Evolutionary conservation across 176 grass and related monocot species (phyloP), one percentile per base, ranked within the genome.

Genomic region (Paspalum vaginatum): DNA sequence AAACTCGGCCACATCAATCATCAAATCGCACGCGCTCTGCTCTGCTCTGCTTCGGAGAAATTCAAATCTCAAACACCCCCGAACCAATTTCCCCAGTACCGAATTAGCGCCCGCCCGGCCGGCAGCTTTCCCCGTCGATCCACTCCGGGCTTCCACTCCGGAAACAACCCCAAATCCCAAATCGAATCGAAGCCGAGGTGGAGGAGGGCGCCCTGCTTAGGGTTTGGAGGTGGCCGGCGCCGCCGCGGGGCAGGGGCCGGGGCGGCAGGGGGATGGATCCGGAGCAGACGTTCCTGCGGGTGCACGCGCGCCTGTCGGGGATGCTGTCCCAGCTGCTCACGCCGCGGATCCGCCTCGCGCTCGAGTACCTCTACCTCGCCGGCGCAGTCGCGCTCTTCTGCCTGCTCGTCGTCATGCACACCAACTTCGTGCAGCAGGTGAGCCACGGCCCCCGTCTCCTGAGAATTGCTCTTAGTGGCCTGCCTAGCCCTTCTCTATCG

Each of bases 401-500:
- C 79, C 91, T 99, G 47, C 90, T 99, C 48, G 86, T 99, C 41
- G 96, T 95, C 84, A 99, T 99, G 92, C 96, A 99, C 88, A 89
- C 86, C 65, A 95, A 99, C 88, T 99, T 99, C 88, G 96, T 99
- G 46, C 96, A 99, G 78, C 96, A 99, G 96, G 96, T 99, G 55
- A 90, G 64, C 14, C 25, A 0, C 4, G 50, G 26, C 2, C 8
- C 70, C 27, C n/a, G 0, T 38, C 48, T 72, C 69, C 4, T 9
- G 4, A 20, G 25, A 27, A 62, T 48, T 7, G 11, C 43, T 25
- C 44, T 2, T 8, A 5, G 25, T 20, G 59, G 3, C 17, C 7
- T 2, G 9, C 53, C 21, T 12, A n/a, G 2, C 5, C 20, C 43
- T 76, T 21, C 6, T 42, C 15, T 10, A 4, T 21, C 38, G 58